Conservation (phyloP, 148 eudicot genomes). For the Dysphania ambrosioides region DNA sequence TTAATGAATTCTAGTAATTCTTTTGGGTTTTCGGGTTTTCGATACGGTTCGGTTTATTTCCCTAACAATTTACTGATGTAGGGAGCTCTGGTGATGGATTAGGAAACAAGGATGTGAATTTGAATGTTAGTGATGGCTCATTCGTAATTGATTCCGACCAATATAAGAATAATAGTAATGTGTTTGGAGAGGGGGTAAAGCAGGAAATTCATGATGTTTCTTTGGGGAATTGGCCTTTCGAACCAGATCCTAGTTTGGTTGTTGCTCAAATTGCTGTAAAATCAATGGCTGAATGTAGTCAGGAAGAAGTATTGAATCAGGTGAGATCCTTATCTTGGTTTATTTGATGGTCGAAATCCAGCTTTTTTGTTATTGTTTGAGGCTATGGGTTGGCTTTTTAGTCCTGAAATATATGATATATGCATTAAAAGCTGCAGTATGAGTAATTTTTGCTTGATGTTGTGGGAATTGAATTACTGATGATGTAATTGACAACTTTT, state of each 20-base stretch:
- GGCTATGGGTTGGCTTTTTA: background rate
- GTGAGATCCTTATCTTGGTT: conserved; percentile 9
- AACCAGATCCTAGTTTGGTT: conserved; percentile 8
- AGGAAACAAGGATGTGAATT: conserved; percentile 9
- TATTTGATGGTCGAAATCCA: background rate
- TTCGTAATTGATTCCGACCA: conserved; percentile 1
- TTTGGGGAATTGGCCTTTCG: conserved; percentile 17
- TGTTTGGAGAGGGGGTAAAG: conserved; percentile 17
- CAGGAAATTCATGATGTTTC: background rate
- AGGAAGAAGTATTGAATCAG: conserved; percentile 17
- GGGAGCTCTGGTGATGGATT: conserved; percentile 15
- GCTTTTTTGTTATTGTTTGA: background rate
- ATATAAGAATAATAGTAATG: conserved; percentile 16
- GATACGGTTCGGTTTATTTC: conserved; percentile 10
- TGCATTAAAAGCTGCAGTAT: background rate
- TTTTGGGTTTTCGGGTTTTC: conserved; percentile 12
- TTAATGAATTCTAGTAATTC: background rate
- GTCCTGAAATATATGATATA: background rate
- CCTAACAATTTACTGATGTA: conserved; percentile 19
- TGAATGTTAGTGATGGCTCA: conserved; percentile 7
- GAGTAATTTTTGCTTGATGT: background rate
- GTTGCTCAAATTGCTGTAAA: conserved; percentile 14
- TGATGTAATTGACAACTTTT: background rate
- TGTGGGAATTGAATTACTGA: background rate
- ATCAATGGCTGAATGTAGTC: conserved; percentile 3